Conservation (phyloP, 2,329 filamentous ascomycete species). For the Monilinia aucupariae region DNA sequence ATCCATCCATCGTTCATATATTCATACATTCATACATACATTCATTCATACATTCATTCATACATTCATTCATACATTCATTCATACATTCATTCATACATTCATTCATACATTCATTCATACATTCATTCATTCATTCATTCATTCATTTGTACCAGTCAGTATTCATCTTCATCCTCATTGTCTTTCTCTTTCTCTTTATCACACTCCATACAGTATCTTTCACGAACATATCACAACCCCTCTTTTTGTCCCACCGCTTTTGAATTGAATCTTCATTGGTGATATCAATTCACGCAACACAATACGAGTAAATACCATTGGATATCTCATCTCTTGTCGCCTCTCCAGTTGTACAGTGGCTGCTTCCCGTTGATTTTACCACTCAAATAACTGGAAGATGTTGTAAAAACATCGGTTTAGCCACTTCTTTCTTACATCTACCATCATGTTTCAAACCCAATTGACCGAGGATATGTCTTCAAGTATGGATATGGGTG, state of each 20-base stretch:
- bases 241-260: slow-evolving; percentile 1
- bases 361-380: neutral
- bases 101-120: no score
- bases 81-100: no score
- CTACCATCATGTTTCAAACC: neutral
- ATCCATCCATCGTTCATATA: no score
- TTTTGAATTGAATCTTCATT: neutral
- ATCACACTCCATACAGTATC: no score
- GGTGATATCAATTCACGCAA: neutral
- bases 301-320: neutral
- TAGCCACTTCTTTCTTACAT: neutral
- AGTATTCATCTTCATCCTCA: no score
- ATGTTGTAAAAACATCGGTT: neutral
- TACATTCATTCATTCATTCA: neutral
- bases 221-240: neutral
- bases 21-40: no score
- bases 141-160: no score
- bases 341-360: neutral
- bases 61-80: no score
- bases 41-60: no score
- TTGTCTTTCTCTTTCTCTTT: no score
- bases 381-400: neutral
- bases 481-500: slow-evolving; percentile 16
- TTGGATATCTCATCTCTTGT: neutral
- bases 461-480: slow-evolving; percentile 8